A percentile compares a stretch with the other conserved stretches of the same genome.
phyloP scores from a whole-genome alignment of 1,284 basidiomycete species.

The Ustilago cynodontis region DNA sequence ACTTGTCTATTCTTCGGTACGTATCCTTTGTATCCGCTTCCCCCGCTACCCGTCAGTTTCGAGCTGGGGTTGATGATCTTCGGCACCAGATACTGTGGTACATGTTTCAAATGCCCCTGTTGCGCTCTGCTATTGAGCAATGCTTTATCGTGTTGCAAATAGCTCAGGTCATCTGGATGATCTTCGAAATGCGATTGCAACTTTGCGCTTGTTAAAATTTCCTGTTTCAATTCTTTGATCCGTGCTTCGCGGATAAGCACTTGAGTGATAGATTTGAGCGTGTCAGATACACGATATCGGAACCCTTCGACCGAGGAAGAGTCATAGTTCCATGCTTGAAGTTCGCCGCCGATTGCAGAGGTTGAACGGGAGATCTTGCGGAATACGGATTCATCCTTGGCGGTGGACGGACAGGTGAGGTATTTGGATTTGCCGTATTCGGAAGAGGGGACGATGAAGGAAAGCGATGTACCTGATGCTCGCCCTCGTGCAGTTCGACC shows the following conservation, averaged over 20 bases:
- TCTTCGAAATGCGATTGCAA: conserved; percentile 97
- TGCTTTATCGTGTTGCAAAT: conserved; percentile 92
- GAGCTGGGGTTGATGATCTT: conserved; percentile 74
- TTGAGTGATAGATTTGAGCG: conserved; percentile 86
- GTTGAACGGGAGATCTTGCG: conserved; percentile 59
- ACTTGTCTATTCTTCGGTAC: conserved; percentile 37
- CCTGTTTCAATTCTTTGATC: conserved; percentile 91
- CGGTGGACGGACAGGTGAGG: conserved; percentile 75
- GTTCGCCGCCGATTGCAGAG: conserved; percentile 72
- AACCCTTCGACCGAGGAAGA: conserved; percentile 82
- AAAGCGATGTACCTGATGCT: conserved; percentile 89
- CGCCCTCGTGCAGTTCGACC: conserved; percentile 96
- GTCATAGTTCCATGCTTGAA: conserved; percentile 93
- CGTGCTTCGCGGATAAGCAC: conserved; percentile 89
- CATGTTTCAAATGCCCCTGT: conserved; percentile 86
- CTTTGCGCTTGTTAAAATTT: conserved; percentile 94
- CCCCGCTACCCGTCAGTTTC: conserved; percentile 6
- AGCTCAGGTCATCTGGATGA: conserved; percentile 93
- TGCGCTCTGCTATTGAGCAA: conserved; percentile 88
- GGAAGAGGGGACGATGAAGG: conserved; percentile 83
- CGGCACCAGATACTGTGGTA: conserved; percentile 92
- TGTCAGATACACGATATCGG: conserved; percentile 97
- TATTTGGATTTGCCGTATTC: conserved; percentile 77
- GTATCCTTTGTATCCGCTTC: conserved; percentile 25
- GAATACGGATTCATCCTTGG: conserved; percentile 83